phyloP scores from a whole-genome alignment of 2,329 filamentous ascomycete species.

The Pseudocercospora fuligena region DNA sequence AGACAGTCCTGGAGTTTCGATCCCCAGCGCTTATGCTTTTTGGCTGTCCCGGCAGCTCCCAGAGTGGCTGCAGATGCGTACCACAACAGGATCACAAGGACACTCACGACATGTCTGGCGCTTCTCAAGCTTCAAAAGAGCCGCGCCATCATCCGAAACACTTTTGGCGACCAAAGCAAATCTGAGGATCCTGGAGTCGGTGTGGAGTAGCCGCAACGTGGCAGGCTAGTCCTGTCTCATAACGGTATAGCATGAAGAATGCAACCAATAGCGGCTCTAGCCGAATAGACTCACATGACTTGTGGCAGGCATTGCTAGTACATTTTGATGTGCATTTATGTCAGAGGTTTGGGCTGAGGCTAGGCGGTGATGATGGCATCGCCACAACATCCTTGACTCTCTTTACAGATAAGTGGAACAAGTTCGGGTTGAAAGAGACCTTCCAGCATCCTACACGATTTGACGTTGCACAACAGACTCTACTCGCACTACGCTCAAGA shows the following conservation, averaged over 20 bases:
- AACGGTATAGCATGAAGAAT: not conserved
- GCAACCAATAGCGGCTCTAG: not conserved
- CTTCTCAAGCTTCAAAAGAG: too few species aligned
- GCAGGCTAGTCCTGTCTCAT: constrained; percentile 1
- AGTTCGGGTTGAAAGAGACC: not conserved
- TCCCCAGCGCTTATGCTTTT: not conserved
- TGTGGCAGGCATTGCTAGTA: not conserved
- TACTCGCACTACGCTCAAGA: not conserved
- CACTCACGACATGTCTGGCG: not conserved
- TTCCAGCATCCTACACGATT: not conserved
- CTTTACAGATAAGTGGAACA: not conserved
- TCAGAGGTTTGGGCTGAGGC: not conserved
- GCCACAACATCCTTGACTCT: not conserved
- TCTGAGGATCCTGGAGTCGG: not conserved
- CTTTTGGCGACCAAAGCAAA: not conserved
- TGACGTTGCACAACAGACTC: not conserved
- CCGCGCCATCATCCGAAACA: too few species aligned
- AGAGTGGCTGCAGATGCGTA: too few species aligned
- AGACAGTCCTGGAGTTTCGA: not conserved
- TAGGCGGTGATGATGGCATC: not conserved
- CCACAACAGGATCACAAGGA: not conserved
- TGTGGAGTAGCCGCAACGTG: constrained; percentile 9
- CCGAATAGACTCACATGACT: not conserved
- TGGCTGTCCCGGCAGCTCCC: too few species aligned
- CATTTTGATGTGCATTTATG: not conserved